A percentile compares a stretch with the other conserved stretches of the same genome.
Conservation (phyloP, 1,284 basidiomycete genomes). For the Malassezia slooffiae region DNA sequence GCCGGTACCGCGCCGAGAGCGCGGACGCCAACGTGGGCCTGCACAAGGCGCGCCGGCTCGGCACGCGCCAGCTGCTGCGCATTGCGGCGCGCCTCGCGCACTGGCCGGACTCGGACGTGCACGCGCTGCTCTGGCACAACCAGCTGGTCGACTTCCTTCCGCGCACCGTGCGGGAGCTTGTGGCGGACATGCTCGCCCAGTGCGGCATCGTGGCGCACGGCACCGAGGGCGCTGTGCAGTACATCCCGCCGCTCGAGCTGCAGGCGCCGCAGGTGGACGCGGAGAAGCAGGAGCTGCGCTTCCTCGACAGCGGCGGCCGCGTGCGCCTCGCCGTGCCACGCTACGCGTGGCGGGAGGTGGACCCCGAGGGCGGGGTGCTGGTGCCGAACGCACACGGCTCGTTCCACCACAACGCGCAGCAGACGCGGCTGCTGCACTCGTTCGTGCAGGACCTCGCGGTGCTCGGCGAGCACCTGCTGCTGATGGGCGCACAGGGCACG, state of each 20-base stretch:
- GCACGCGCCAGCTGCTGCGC: conserved; percentile 46
- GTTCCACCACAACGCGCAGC: conserved; percentile 46
- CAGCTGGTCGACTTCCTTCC: conserved; percentile 47
- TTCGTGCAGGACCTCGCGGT: conserved; percentile 45
- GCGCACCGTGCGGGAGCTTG: conserved; percentile 36
- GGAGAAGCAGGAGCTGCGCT: conserved; percentile 16
- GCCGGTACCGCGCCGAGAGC: conserved; percentile 34
- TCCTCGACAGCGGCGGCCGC: conserved; percentile 19
- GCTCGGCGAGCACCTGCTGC: conserved; percentile 44
- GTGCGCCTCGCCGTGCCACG: conserved; percentile 24
- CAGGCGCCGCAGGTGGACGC: conserved; percentile 17
- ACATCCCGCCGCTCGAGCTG: conserved; percentile 21
- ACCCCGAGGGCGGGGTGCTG: conserved; percentile 37
- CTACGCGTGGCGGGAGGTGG: conserved; percentile 32
- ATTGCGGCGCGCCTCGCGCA: conserved; percentile 39
- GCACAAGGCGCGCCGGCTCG: conserved; percentile 43
- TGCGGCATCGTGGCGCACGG: conserved; percentile 33
- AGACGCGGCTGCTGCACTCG: conserved; percentile 39
- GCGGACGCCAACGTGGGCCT: conserved; percentile 36
- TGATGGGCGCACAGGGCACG: conserved; percentile 47
- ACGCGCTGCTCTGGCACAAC: conserved; percentile 36
- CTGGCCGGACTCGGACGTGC: conserved; percentile 37
- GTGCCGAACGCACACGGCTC: conserved; percentile 38
- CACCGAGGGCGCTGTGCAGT: conserved; percentile 33
- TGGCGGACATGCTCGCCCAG: conserved; percentile 33